Evolutionary conservation across 208 protist species (phyloP), one percentile per base, ranked within the genome.

Genomic region (Crithidia thermophila): DNA sequence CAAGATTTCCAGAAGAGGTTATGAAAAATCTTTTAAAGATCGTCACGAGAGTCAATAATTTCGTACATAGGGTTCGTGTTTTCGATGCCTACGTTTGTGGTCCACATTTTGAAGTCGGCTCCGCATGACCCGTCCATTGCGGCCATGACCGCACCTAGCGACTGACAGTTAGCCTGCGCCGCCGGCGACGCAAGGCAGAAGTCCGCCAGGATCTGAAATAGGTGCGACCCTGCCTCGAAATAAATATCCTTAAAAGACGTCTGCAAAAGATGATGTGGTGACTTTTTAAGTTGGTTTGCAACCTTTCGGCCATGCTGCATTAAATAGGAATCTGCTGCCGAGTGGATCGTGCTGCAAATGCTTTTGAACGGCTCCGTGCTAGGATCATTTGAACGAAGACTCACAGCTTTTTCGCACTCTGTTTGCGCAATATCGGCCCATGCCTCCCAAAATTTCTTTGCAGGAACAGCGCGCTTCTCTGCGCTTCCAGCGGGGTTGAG

Each of bases 11-110:
- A n/a, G n/a, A n/a, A n/a, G n/a, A n/a, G n/a, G n/a, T 47, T 53
- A 4, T 50, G 14, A 28, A 39, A 67, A 64, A 9, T 20, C 18
- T 56, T 30, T 75, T 76, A 95, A 52, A 95, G 72, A 58, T 95
- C 90, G 25, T 77, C 79, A 30, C 65, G 69, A 1, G 64, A 51
- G 27, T 93, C 77, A 34, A 94, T 72, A 20, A 94, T 82, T 27
- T 95, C 92, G 63, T 94, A 95, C 86, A 95, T 94, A 10, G 90
- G 92, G 51, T 97, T 97, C 0, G 90, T 94, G 66, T 97, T 97
- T 66, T 97, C 92, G 70, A 95, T 94, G 11, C 90, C 92, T 8
- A 95, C 89, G 55, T 94, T 95, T 0, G 90, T 97, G 33, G 89
- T 77, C 85, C 87, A 96, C 25, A 71, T 67, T 21, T 71, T 77